Evolutionary conservation across 2,329 filamentous ascomycete species (phyloP), one percentile per base, ranked within the genome.

Genomic region (Fusarium sublunatum): DNA sequence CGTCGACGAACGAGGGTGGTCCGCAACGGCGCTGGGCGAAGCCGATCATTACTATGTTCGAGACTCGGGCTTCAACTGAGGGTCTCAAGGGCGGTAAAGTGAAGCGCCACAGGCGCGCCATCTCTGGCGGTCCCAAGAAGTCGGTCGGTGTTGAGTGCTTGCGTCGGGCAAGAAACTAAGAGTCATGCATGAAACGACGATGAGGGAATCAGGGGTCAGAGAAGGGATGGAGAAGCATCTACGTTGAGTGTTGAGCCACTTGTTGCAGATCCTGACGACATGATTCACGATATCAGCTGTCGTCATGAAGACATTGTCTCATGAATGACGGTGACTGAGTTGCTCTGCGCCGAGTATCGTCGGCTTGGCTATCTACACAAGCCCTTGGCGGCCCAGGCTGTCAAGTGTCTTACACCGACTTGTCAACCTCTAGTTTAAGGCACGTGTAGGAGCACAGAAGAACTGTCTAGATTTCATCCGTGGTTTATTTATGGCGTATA

Each of bases 231-330:
- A 41, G 29, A 41, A 48, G n/a, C 42, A 42, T 47, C 35, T 34
- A 53, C 40, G 58, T 47, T 53, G 54, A 51, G 54, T 54, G 36
- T 62, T 65, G 47, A 62, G 57, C 61, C 61, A 64, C 61, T 22
- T 24, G 25, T 29, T 38, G 61, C 56, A 43, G 29, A 55, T 56
- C 32, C 12, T 22, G 6, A n/a, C n/a, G 4, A 26, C 44, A 51
- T 53, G 61, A 65, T 41, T 50, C 47, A 46, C 10, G 35, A 59
- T 40, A 22, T 26, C 12, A n/a, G 12, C 13, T 55, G n/a, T 41
- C 45, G 24, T 56, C 51, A 56, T 34, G 15, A 41, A 22, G 11
- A 10, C 10, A 19, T 34, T 35, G 41, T 22, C 9, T 35, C 29
- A 35, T 41, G 19, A 3, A 19, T 7, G 6, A 34, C 11, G 34